Evolutionary conservation across 805 yeast species (phyloP).

Genomic region (Metschnikowia cubensis): DNA sequence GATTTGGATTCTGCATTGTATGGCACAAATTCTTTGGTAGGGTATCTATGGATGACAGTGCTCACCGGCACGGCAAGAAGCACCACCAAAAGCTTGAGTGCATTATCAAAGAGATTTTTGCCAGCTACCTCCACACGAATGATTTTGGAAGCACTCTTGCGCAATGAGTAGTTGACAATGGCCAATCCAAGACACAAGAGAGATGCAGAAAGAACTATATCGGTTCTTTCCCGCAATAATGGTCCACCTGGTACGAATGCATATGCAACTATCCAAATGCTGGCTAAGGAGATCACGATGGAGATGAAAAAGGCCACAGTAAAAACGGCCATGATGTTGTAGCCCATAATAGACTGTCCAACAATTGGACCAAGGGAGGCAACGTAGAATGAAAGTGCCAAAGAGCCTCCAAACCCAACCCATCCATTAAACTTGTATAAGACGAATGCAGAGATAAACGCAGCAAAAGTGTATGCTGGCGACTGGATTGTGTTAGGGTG

Average conservation of each 20-base stretch:
- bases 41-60: conserved; percentile 52
- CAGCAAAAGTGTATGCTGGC: conserved; percentile 33
- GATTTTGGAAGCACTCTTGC: conserved; percentile 22
- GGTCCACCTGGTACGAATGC: conserved; percentile 97
- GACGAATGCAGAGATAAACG: conserved; percentile 47
- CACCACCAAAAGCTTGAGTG: conserved; percentile 35
- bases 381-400: conserved; percentile 56
- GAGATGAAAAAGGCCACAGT: conserved; percentile 46
- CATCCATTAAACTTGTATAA: conserved; percentile 58
- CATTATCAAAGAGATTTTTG: conserved; percentile 19
- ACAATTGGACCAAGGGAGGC: conserved; percentile 57
- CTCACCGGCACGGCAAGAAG: conserved; percentile 52
- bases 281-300: conserved; percentile 63
- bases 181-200: conserved; percentile 53
- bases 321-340: conserved; percentile 54
- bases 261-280: conserved; percentile 96
- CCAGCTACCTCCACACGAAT: conserved; percentile 20
- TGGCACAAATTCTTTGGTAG: conserved; percentile 63
- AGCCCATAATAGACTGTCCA: conserved; percentile 53
- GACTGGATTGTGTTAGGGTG: conserved; percentile 23
- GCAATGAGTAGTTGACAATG: conserved; percentile 35
- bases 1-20: conserved; percentile 49
- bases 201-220: conserved; percentile 59
- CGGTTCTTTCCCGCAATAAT: conserved; percentile 82
- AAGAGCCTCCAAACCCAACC: conserved; percentile 74